phyloP scores from a whole-genome alignment of 2,329 filamentous ascomycete genomes.

The Torrubiellomyces zombiae region DNA sequence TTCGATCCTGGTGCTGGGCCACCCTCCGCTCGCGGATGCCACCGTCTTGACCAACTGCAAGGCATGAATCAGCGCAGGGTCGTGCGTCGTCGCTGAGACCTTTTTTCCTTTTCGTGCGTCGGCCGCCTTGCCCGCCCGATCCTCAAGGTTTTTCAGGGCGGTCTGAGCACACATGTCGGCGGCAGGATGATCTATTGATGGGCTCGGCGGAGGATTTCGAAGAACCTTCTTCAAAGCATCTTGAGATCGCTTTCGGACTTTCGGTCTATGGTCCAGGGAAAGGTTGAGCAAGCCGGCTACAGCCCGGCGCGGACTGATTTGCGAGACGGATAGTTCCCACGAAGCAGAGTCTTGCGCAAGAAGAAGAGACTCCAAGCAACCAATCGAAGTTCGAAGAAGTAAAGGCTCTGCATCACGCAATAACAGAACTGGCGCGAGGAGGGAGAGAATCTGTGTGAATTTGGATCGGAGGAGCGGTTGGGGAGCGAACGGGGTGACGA shows the following conservation, averaged over 20 bases:
- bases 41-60: slow-evolving; percentile 85
- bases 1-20: slow-evolving; percentile 95
- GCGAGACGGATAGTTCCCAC: slow-evolving; percentile 72
- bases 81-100: slow-evolving; percentile 45
- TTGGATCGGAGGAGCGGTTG: slow-evolving; percentile 80
- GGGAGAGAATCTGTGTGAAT: slow-evolving; percentile 81
- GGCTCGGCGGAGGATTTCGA: slow-evolving; percentile 73
- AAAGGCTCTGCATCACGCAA: slow-evolving; percentile 72
- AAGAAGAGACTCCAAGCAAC: slow-evolving; percentile 82
- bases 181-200: slow-evolving; percentile 83
- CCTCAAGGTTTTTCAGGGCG: slow-evolving; percentile 62
- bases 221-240: slow-evolving; percentile 76
- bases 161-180: slow-evolving; percentile 93
- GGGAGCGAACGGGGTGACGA: slow-evolving; percentile 73
- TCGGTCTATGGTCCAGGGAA: slow-evolving; percentile 73
- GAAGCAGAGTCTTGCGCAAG: slow-evolving; percentile 73
- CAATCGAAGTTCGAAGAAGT: slow-evolving; percentile 72
- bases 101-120: slow-evolving; percentile 47
- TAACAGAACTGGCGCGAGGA: slow-evolving; percentile 69
- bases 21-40: slow-evolving; percentile 73
- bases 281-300: slow-evolving; percentile 74
- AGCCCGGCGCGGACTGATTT: slow-evolving; percentile 74
- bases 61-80: slow-evolving; percentile 78
- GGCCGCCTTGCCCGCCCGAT: slow-evolving; percentile 48
- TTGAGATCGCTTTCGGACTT: slow-evolving; percentile 84